Conservation (phyloP, 495 filamentous ascomycete species). For the Podospora fimiseda region DNA sequence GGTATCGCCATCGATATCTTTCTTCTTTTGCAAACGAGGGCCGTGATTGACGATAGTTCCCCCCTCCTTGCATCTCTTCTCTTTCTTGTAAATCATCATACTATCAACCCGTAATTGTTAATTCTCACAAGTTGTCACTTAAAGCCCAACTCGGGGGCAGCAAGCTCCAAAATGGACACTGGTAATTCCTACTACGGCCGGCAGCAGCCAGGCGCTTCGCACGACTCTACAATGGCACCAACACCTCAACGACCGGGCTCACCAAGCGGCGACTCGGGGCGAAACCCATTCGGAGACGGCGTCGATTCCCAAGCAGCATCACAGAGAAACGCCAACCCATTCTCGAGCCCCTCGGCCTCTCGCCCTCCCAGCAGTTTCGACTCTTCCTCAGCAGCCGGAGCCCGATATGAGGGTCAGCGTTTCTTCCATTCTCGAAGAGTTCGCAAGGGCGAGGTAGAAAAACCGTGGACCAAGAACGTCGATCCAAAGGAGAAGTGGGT, state of each 20-base stretch:
- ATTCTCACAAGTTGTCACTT: background rate
- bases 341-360: constrained; percentile 50
- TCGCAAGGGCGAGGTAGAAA: constrained; percentile 60
- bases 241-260: constrained; percentile 35
- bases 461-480: constrained; percentile 60
- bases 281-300: constrained; percentile 32
- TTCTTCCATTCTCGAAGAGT: constrained; percentile 75
- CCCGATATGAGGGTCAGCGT: constrained; percentile 33
- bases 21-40: background rate
- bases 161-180: constrained; percentile 16
- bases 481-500: constrained; percentile 83
- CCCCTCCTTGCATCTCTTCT: background rate
- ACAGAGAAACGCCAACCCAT: constrained; percentile 44
- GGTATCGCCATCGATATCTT: too few relatives aligned
- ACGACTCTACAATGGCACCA: constrained; percentile 24
- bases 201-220: constrained; percentile 10
- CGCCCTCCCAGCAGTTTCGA: constrained; percentile 48
- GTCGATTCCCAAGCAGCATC: constrained; percentile 32
- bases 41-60: background rate
- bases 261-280: constrained; percentile 27
- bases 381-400: constrained; percentile 38
- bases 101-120: background rate
- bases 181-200: constrained; percentile 10
- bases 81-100: background rate
- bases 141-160: background rate